phyloP scores from a whole-genome alignment of 179 eudicot genomes.

The Sideroxylon spinosum region DNA sequence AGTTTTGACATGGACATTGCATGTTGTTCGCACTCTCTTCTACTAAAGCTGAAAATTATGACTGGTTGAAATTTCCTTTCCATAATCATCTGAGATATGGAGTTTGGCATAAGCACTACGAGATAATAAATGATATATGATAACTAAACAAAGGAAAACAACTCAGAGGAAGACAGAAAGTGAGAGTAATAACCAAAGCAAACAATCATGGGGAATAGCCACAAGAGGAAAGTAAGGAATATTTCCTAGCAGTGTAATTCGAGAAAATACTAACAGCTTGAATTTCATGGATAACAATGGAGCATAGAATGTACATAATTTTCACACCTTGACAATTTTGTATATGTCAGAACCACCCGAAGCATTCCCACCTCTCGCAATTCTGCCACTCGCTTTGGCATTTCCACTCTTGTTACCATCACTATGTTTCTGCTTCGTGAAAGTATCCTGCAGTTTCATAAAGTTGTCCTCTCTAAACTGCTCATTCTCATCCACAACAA shows the following conservation, averaged over 20 bases:
- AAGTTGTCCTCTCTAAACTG: conserved; percentile 91
- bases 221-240: background rate
- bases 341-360: conserved; percentile 89
- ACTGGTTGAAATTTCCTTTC: conserved; percentile 98
- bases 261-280: background rate
- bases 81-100: conserved; percentile 81
- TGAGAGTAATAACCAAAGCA: background rate
- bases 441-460: conserved; percentile 79
- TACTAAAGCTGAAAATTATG: conserved; percentile 93
- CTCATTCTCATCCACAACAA: conserved; percentile 96
- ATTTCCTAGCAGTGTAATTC: background rate
- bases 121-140: background rate
- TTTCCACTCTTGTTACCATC: conserved; percentile 49
- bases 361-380: conserved; percentile 68
- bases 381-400: conserved; percentile 64
- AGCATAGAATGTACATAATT: background rate
- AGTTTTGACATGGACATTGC: conserved; percentile 98
- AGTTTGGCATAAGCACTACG: conserved; percentile 5
- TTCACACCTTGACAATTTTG: conserved; percentile 84
- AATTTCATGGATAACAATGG: background rate
- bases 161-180: background rate
- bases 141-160: background rate
- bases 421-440: conserved; percentile 52
- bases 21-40: conserved; percentile 99
- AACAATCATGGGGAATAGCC: background rate